phyloP scores from a whole-genome alignment of 106 monocot species.

The Iris macrosiphon region DNA sequence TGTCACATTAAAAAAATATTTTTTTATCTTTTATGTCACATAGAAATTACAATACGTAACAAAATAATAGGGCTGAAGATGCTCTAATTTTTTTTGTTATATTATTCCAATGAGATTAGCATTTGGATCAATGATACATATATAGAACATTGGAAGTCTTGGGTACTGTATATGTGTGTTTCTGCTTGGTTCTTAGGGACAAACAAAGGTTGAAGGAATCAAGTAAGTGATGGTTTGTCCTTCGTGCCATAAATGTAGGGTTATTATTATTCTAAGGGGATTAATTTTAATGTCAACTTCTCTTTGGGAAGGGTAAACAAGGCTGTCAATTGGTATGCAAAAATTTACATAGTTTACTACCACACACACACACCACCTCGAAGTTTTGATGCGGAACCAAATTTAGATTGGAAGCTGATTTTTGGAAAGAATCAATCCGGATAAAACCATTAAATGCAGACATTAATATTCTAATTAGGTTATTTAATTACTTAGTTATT shows the following conservation, averaged over 20 bases:
- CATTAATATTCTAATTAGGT: too few relatives aligned
- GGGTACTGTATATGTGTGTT: slow-evolving; percentile 1
- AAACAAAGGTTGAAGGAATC: neutral
- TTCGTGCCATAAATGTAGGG: slow-evolving; percentile 5
- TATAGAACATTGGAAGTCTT: slow-evolving; percentile 7
- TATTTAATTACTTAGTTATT: too few relatives aligned
- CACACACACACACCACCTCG: too few relatives aligned
- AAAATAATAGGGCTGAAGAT: too few relatives aligned
- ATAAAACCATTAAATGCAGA: too few relatives aligned
- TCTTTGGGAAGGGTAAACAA: slow-evolving; percentile 2
- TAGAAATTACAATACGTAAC: too few relatives aligned
- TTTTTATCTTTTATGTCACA: too few relatives aligned
- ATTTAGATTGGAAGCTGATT: too few relatives aligned
- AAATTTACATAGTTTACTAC: neutral
- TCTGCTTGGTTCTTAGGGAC: neutral
- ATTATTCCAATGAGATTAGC: neutral
- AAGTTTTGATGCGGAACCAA: too few relatives aligned
- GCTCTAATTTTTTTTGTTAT: too few relatives aligned
- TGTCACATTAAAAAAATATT: too few relatives aligned
- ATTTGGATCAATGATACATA: slow-evolving; percentile 3
- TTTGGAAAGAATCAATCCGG: too few relatives aligned
- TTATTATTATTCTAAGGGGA: neutral
- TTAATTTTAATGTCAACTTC: slow-evolving; percentile 4
- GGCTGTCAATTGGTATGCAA: neutral
- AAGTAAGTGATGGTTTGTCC: slow-evolving; percentile 6